Evolutionary conservation across 2,329 filamentous ascomycete species (phyloP), one percentile per base, ranked within the genome.

Genomic region (Hyphodiscus sp.): DNA sequence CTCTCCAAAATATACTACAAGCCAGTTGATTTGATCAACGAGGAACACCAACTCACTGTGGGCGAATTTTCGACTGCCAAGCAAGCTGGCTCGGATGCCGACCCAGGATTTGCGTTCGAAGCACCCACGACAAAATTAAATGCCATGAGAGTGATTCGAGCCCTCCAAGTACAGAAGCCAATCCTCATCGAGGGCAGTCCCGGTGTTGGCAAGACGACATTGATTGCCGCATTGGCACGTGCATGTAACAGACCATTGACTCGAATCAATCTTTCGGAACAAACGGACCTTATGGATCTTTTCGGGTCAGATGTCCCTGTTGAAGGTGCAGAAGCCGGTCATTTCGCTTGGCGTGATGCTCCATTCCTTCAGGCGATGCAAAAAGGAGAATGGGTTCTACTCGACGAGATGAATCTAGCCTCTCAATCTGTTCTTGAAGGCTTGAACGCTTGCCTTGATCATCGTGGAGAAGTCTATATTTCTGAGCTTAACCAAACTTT

Each of bases 391-490:
- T 99, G 94, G 94, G 94, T 99, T 11, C 76, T 99, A 26, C 78
- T 99, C 0, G 94, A 99, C 66, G 94, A 99, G 74, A 99, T 99
- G 94, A 99, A 99, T 65, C 74, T 99, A 58, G 94, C 95, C 1
- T 97, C 92, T 0, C 94, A 99, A 68, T 95, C 92, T 4, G 91
- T 99, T 1, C 80, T 99, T 1, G 94, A 99, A 73, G 95, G 94
- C 58, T 75, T 99, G 30, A 99, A 99, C 62, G 92, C 94, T 20
- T 97, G 94, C 73, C 79, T 99, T 29, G 94, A 99, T 69, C 95
- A 99, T 69, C 85, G 95, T 70, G 92, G 94, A 54, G 89, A 96
- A 69, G 89, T 96, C 0, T 99, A 96, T 67, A 85, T 99, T 55
- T 90, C 94, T 0, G 95, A 99, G 67, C 79, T 99, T 13, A 92